These are phyloP conservation scores for Penicillium sp. DNA, from an alignment of 2,329 filamentous ascomycete genomes.

Conservation along the genomic window DNA sequence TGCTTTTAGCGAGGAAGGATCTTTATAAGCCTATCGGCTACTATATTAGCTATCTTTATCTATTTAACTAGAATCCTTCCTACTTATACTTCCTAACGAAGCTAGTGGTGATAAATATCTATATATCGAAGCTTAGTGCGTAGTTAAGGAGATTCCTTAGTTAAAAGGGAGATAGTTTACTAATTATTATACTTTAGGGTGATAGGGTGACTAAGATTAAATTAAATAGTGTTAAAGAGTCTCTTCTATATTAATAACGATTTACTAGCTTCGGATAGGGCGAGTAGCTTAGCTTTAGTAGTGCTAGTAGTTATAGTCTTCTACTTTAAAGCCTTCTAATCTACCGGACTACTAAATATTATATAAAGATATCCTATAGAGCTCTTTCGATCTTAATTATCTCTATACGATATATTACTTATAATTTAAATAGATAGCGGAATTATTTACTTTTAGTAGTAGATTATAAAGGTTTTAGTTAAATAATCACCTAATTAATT, in stretches of 20 bases:
- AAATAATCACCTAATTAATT: neutral
- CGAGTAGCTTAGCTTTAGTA: neutral
- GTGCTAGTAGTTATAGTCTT: neutral
- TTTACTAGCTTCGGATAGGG: neutral
- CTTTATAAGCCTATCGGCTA: too few species aligned
- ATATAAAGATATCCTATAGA: neutral
- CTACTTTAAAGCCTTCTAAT: neutral
- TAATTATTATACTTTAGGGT: constrained; percentile 18
- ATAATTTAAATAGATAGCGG: neutral
- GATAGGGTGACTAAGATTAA: neutral
- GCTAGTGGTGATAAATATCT: too few species aligned
- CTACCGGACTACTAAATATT: neutral
- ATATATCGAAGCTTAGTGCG: too few species aligned
- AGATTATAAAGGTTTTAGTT: neutral
- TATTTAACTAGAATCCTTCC: too few species aligned
- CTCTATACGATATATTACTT: neutral
- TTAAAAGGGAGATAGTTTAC: too few species aligned
- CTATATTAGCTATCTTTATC: too few species aligned
- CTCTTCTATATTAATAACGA: neutral
- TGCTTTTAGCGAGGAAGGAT: too few species aligned
- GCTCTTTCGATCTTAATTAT: neutral
- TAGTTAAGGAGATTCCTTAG: too few species aligned
- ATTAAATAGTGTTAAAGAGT: neutral
- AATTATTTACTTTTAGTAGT: neutral
- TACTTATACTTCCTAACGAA: too few species aligned